Evolutionary conservation across 2,329 filamentous ascomycete species (phyloP).

Genomic region (Fusarium hainanense): DNA sequence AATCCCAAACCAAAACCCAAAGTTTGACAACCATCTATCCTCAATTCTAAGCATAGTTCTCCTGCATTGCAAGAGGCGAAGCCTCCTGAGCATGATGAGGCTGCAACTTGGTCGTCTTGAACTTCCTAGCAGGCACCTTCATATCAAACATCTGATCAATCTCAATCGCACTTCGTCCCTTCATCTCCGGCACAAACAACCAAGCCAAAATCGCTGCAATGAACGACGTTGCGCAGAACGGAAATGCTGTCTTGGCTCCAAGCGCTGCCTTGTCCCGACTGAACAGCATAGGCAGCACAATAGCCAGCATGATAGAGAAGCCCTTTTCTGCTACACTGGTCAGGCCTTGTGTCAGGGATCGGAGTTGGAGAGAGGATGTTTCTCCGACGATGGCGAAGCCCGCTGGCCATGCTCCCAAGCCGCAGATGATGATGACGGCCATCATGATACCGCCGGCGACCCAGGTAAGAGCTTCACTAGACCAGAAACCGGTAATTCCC

Average conservation of each 20-base stretch:
- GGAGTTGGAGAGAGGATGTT: constrained; percentile 38
- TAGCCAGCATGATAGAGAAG: constrained; percentile 46
- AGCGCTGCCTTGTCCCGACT: constrained; percentile 50
- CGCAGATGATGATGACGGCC: constrained; percentile 53
- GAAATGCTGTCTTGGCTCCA: constrained; percentile 54
- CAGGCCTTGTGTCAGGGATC: constrained; percentile 50
- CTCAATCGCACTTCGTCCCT: constrained; percentile 37
- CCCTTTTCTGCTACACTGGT: constrained; percentile 55
- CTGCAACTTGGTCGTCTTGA: constrained; percentile 24
- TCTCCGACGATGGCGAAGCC: constrained; percentile 54
- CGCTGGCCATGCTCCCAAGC: constrained; percentile 56
- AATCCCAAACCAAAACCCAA: background rate
- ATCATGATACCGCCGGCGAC: constrained; percentile 50
- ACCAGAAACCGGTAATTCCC: constrained; percentile 45
- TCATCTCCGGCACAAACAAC: constrained; percentile 46
- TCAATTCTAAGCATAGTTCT: background rate
- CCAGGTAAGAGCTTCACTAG: constrained; percentile 1
- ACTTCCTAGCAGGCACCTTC: constrained; percentile 22
- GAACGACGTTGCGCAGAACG: constrained; percentile 51
- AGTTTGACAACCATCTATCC: too few relatives aligned
- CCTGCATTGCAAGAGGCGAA: constrained; percentile 5
- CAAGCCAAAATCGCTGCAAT: constrained; percentile 20
- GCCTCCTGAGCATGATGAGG: constrained; percentile 16
- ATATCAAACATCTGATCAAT: constrained; percentile 42
- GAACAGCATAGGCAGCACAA: constrained; percentile 46